phyloP scores from a whole-genome alignment of 2,329 filamentous ascomycete species.

The Penicillium olsonii region DNA sequence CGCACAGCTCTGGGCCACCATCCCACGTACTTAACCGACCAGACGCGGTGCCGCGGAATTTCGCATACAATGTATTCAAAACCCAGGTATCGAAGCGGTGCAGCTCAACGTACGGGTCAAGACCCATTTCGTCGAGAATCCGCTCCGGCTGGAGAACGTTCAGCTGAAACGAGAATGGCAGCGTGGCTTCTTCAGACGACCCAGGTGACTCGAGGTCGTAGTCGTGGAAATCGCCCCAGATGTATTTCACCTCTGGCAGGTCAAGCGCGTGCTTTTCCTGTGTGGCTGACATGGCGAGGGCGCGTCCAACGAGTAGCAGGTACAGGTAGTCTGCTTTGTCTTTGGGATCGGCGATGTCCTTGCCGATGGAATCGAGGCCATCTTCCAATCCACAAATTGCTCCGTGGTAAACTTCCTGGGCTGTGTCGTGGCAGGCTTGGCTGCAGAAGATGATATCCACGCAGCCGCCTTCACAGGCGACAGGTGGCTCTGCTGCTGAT shows the following conservation, averaged over 20 bases:
- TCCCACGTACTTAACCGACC: constrained; percentile 75
- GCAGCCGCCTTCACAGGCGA: constrained; percentile 55
- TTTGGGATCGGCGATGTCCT: constrained; percentile 58
- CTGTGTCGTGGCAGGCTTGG: constrained; percentile 56
- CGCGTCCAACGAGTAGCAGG: constrained; percentile 59
- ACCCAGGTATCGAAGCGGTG: constrained; percentile 56
- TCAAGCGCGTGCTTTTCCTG: constrained; percentile 61
- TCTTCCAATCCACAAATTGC: constrained; percentile 57
- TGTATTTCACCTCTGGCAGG: constrained; percentile 62
- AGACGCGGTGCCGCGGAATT: constrained; percentile 90
- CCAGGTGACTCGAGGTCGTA: constrained; percentile 22
- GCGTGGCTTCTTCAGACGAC: constrained; percentile 41
- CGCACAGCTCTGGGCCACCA: constrained; percentile 84
- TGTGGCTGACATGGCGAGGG: constrained; percentile 62
- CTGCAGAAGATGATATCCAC: constrained; percentile 64
- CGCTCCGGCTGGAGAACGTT: constrained; percentile 62
- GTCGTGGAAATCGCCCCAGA: constrained; percentile 65
- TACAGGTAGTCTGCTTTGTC: constrained; percentile 62
- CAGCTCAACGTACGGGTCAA: constrained; percentile 58
- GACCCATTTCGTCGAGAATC: constrained; percentile 63
- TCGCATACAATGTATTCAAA: constrained; percentile 87
- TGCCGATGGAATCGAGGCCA: constrained; percentile 58
- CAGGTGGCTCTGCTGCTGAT: constrained; percentile 35
- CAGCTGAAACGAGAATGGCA: constrained; percentile 63
- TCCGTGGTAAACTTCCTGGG: constrained; percentile 58